These are phyloP conservation scores for Emergomyces pasteurianus DNA, from an alignment of 2,329 filamentous ascomycete genomes.

Conservation along the genomic window DNA sequence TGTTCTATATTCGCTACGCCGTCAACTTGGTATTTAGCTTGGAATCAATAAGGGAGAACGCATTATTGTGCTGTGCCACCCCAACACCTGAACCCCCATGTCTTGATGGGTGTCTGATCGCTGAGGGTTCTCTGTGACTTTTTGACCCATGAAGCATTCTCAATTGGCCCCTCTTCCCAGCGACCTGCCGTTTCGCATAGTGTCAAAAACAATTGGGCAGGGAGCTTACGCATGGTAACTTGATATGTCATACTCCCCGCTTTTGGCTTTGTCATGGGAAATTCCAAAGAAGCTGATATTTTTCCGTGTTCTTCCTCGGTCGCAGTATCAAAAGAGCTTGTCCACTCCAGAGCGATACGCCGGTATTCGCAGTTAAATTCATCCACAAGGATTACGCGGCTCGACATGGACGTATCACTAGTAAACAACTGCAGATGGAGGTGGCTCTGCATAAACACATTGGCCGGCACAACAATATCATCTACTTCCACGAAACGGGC, in stretches of 20 bases:
- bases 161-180: constrained; percentile 75
- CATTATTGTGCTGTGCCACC: not conserved
- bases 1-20: not conserved
- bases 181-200: constrained; percentile 81
- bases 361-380: constrained; percentile 94
- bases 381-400: constrained; percentile 95
- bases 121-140: not conserved
- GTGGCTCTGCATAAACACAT: constrained; percentile 81
- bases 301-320: constrained; percentile 5
- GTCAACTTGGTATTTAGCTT: not conserved
- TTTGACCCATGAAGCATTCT: constrained; percentile 52
- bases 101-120: constrained; percentile 1
- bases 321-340: constrained; percentile 83
- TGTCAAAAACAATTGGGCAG: constrained; percentile 92
- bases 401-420: constrained; percentile 73
- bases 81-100: not conserved
- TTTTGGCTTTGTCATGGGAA: not conserved
- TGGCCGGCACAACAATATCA: constrained; percentile 82
- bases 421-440: constrained; percentile 85
- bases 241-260: not conserved
- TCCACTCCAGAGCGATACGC: constrained; percentile 54
- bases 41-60: not conserved
- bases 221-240: constrained; percentile 89
- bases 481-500: constrained; percentile 79
- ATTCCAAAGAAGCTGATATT: constrained; percentile 1